Evolutionary conservation across 2,329 filamentous ascomycete genomes (phyloP), one percentile per base, ranked within the genome.

Genomic region (Aspergillus uvarum): DNA sequence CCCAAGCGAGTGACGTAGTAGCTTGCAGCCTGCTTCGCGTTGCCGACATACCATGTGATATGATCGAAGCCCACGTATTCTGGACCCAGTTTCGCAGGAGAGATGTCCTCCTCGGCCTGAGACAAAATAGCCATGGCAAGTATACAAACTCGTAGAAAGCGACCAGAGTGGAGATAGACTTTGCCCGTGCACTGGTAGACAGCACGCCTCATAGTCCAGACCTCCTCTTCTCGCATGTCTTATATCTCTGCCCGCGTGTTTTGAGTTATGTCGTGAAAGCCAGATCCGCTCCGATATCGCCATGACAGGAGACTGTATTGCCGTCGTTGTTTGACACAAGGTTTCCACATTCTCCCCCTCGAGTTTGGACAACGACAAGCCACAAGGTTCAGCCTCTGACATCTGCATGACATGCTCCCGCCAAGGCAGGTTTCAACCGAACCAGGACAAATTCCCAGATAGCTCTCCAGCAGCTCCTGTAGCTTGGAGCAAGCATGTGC

Each of bases 21-120:
- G 10, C 89, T 85, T 22, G 92, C 92, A 4, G 91, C 90, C 80
- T 96, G 92, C 78, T 96, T 96, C 65, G 92, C 92, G 74, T 96
- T 96, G 71, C 92, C 92, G 35, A 96, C 92, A 81, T 91, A 96
- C 92, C 92, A 96, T 61, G 90, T 91, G 60, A 96, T 84, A 74
- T 96, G 90, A 77, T 96, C 90, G 75, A 96, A 96, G 70, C 90
- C 91, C 42, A 64, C 57, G 49, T 66, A 64, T 47, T 67, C 65
- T 84, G 84, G 67, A 6, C 68, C 67, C 21, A 70, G 51, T 12
- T 65, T 59, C 21, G 63, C 63, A 21, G 68, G 63, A 21, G 66
- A 63, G 47, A 69, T 68, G 42, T 65, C 57, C 11, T 56, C 55
- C 14, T 60, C 47, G 38, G 16, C 38, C 38, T 6, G 16, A 10